Base-by-base conservation (phyloP, 2,329 filamentous ascomycete species). In the Fusarium xylarioides region DNA sequence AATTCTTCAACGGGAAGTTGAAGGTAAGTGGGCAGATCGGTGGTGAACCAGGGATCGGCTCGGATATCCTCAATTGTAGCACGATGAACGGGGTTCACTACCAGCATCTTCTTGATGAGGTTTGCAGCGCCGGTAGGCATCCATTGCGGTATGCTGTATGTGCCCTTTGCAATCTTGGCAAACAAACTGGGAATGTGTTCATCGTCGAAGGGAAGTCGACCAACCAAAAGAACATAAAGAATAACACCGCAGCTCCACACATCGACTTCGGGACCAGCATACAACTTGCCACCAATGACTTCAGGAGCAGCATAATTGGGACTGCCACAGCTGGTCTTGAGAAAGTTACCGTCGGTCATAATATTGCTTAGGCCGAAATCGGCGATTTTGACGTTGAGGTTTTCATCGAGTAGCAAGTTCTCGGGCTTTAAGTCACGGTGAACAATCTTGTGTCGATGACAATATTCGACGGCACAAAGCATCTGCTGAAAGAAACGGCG, bases 301-400 rank as follows among this genome's bases (percentile, higher is more conserved):
- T 99, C 96, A 11, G 96, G 96, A 2, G 96, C 96, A 18, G 96
- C 96, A 82, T 99, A 99, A 83, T 99, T 99, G 46, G 96, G 96
- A 80, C 95, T 98, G 59, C 96, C 96, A 79, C 96, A 99, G 81
- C 95, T 98, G 2, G 96, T 99, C 85, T 98, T 98, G 78, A 99
- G 89, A 81, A 99, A 99, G 81, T 99, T 99, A 32, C 96, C 96
- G 81, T 99, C 96, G 1, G 96, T 98, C 96, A 99, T 99, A 84
- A 99, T 99, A 81, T 99, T 99, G 86, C 95, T 98, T 64, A 99
- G 87, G 65, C 96, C 96, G 77, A 99, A 99, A 83, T 99, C 96
- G 78, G 96, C 96, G 84, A 99, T 99, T 86, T 99, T 99, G 83
- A 99, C 95, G 79, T 99, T 98, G 80, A 97, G 92, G 67, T 97